Conservation (phyloP, 345 rosid genomes). For the Diplotaxis tenuifolia region DNA sequence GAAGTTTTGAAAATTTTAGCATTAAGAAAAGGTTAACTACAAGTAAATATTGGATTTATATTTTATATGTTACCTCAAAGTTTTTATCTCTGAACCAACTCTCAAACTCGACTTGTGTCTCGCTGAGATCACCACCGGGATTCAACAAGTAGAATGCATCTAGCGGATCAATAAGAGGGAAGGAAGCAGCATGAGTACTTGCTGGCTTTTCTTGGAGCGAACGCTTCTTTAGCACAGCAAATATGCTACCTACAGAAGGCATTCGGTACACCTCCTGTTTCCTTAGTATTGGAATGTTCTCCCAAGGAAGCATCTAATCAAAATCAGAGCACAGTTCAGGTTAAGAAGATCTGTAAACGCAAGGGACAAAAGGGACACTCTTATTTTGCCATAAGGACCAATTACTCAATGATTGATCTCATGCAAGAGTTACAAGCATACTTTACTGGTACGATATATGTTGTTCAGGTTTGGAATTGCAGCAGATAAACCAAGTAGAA, state of each 20-base stretch:
- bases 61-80: slow-evolving; percentile 60
- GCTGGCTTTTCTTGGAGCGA: slow-evolving; percentile 39
- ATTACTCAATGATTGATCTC: too few relatives aligned
- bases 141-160: slow-evolving; percentile 87
- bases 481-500: too few relatives aligned
- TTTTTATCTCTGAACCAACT: slow-evolving; percentile 79
- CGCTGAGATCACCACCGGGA: slow-evolving; percentile 78
- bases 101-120: slow-evolving; percentile 68
- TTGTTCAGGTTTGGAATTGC: too few relatives aligned
- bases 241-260: slow-evolving; percentile 86
- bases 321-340: not conserved
- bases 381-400: not conserved
- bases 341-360: not conserved
- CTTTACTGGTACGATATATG: too few relatives aligned
- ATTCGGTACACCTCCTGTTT: slow-evolving; percentile 90
- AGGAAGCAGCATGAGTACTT: slow-evolving; percentile 39
- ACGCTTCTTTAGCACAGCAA: slow-evolving; percentile 50
- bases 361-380: not conserved
- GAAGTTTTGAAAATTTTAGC: not conserved
- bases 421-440: too few relatives aligned
- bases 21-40: not conserved
- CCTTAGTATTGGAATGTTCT: slow-evolving; percentile 76
- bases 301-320: slow-evolving; percentile 98
- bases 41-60: too few relatives aligned
- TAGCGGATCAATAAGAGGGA: slow-evolving; percentile 81